Evolutionary conservation across 2,329 filamentous ascomycete genomes (phyloP).

Genomic region (Cladophialophora psammophila): DNA sequence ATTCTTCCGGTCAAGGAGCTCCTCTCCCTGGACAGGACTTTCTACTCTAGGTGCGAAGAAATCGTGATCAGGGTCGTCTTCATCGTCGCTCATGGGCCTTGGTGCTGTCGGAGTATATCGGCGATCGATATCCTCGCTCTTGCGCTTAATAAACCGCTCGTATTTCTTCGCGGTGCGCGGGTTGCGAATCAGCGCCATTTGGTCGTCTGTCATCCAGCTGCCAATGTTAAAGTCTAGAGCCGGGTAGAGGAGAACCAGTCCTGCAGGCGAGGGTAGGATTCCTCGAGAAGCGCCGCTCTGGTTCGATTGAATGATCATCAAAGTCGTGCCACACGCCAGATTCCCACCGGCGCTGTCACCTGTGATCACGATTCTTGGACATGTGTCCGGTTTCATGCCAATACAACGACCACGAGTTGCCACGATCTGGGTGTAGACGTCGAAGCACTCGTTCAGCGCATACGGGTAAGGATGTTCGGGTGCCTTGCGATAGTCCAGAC

Average conservation of each 20-base stretch:
- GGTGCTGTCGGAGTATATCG: conserved; percentile 81
- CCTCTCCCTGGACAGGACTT: conserved; percentile 35
- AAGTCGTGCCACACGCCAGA: conserved; percentile 76
- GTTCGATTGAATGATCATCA: conserved; percentile 87
- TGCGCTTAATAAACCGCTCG: conserved; percentile 76
- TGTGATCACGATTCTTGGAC: conserved; percentile 74
- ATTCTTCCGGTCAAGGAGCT: conserved; percentile 39
- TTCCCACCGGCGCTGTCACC: conserved; percentile 87
- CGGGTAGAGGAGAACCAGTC: conserved; percentile 86
- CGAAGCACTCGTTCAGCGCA: conserved; percentile 85
- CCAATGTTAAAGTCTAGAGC: conserved; percentile 95
- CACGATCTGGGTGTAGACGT: conserved; percentile 79
- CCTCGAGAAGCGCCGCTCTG: conserved; percentile 54
- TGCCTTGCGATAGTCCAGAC: conserved; percentile 88
- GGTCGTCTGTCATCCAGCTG: conserved; percentile 99
- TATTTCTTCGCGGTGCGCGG: conserved; percentile 66
- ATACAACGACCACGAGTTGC: conserved; percentile 76
- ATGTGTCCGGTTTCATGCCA: conserved; percentile 71
- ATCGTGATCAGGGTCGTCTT: conserved; percentile 54
- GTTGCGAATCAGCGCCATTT: conserved; percentile 92
- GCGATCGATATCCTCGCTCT: conserved; percentile 72
- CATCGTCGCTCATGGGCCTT: conserved; percentile 75
- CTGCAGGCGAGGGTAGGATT: conserved; percentile 75
- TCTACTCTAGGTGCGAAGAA: conserved; percentile 44
- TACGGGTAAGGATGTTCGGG: conserved; percentile 86